A percentile compares a stretch with the other conserved stretches of the same genome.
Evolutionary conservation across 371 early-diverging fungal genomes (phyloP).

Genomic region (Funneliformis caledonium): DNA sequence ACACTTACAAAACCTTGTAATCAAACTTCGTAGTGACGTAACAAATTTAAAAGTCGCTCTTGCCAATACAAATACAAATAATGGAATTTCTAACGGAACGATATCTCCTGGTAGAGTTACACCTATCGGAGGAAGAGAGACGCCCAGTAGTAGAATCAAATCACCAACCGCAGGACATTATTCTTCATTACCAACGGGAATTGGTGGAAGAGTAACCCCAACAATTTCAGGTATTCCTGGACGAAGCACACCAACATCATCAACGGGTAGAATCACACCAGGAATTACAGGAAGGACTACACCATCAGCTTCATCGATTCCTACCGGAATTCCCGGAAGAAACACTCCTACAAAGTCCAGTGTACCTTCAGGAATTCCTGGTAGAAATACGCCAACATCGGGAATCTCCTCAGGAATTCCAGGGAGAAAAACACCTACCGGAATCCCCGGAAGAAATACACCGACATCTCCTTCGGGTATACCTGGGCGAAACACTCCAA

Average conservation of each 20-base stretch:
- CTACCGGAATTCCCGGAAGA: neutral
- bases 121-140: neutral
- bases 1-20: slow-evolving; percentile 60
- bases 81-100: neutral
- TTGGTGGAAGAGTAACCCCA: neutral
- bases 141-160: neutral
- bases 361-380: neutral
- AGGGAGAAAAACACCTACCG: slow-evolving; percentile 5
- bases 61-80: neutral
- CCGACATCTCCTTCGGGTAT: neutral
- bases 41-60: slow-evolving; percentile 49
- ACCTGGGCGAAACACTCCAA: neutral
- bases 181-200: neutral
- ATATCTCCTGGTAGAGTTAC: neutral
- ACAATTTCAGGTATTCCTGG: neutral
- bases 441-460: neutral
- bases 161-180: neutral
- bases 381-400: neutral
- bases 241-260: neutral
- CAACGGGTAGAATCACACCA: slow-evolving; percentile 25
- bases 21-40: slow-evolving; percentile 62
- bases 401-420: neutral
- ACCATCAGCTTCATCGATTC: neutral
- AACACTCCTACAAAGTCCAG: neutral
- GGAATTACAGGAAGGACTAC: slow-evolving; percentile 8